phyloP scores from a whole-genome alignment of 2,329 filamentous ascomycete genomes.

The Nigrospora osmanthi region DNA sequence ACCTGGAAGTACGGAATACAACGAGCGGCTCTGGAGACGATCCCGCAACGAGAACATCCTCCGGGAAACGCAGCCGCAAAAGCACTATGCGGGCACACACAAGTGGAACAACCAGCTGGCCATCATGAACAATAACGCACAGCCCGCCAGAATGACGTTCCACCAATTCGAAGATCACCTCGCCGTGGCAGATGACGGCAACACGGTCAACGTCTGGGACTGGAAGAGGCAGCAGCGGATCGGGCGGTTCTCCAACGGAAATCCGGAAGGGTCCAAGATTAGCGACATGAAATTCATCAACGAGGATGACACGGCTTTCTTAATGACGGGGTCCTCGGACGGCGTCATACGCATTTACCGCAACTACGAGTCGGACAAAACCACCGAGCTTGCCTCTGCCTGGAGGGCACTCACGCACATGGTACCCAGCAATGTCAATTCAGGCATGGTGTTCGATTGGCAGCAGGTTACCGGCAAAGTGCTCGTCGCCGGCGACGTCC shows the following conservation, averaged over 20 bases:
- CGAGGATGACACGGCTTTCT: constrained; percentile 89
- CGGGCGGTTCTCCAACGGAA: constrained; percentile 87
- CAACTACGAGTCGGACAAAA: constrained; percentile 72
- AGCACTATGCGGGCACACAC: constrained; percentile 76
- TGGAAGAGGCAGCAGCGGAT: constrained; percentile 73
- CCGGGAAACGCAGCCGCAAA: constrained; percentile 85
- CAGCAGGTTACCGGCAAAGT: constrained; percentile 94
- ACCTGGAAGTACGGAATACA: constrained; percentile 93
- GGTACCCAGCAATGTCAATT: constrained; percentile 88
- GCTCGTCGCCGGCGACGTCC: constrained; percentile 92
- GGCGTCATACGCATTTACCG: constrained; percentile 90
- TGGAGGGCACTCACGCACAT: constrained; percentile 92
- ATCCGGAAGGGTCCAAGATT: constrained; percentile 83
- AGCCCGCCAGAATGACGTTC: constrained; percentile 89
- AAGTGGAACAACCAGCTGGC: constrained; percentile 76
- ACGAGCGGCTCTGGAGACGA: constrained; percentile 85
- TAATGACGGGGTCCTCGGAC: constrained; percentile 93
- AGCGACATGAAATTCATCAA: constrained; percentile 97
- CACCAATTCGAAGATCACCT: constrained; percentile 98
- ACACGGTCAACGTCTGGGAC: constrained; percentile 89
- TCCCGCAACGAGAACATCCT: constrained; percentile 91
- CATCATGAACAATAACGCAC: constrained; percentile 81
- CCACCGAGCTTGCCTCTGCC: constrained; percentile 78
- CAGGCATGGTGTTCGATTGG: constrained; percentile 96
- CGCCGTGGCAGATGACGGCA: constrained; percentile 85